Evolutionary conservation across 2,329 filamentous ascomycete species (phyloP).

Genomic region (Colletotrichum scovillei): DNA sequence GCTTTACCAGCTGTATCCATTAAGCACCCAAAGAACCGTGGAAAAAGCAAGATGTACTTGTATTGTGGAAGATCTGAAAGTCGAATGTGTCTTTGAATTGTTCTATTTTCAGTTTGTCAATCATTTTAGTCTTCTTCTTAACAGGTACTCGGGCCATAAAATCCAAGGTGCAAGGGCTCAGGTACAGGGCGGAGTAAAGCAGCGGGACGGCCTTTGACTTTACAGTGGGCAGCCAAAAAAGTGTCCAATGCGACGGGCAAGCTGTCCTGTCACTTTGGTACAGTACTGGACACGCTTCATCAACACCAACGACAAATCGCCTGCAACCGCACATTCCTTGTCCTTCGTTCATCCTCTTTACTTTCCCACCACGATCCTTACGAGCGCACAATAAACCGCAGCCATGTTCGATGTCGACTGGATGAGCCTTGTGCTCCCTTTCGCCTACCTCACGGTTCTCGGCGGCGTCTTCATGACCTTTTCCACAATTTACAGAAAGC

Average conservation of each 20-base stretch:
- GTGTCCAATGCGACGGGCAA: slow-evolving; percentile 30
- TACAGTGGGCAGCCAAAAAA: slow-evolving; percentile 29
- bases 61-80: neutral
- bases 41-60: neutral
- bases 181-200: slow-evolving; percentile 6
- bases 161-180: neutral
- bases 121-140: neutral
- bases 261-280: slow-evolving; percentile 32
- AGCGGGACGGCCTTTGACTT: slow-evolving; percentile 27
- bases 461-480: slow-evolving; percentile 91
- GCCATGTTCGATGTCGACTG: slow-evolving; percentile 71
- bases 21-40: neutral
- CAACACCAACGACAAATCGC: slow-evolving; percentile 17
- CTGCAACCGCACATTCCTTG: slow-evolving; percentile 29
- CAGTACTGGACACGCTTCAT: slow-evolving; percentile 36
- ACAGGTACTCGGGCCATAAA: neutral
- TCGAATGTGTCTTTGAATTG: neutral
- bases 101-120: neutral
- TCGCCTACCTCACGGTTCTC: slow-evolving; percentile 90
- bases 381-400: slow-evolving; percentile 32
- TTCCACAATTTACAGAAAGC: slow-evolving; percentile 90
- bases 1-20: slow-evolving; percentile 11
- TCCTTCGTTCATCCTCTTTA: slow-evolving; percentile 27
- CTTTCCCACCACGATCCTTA: slow-evolving; percentile 31
- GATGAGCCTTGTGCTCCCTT: slow-evolving; percentile 85